Base-by-base conservation (phyloP, 225 moss, liverwort and hornwort species). In the Lunularia cruciata region DNA sequence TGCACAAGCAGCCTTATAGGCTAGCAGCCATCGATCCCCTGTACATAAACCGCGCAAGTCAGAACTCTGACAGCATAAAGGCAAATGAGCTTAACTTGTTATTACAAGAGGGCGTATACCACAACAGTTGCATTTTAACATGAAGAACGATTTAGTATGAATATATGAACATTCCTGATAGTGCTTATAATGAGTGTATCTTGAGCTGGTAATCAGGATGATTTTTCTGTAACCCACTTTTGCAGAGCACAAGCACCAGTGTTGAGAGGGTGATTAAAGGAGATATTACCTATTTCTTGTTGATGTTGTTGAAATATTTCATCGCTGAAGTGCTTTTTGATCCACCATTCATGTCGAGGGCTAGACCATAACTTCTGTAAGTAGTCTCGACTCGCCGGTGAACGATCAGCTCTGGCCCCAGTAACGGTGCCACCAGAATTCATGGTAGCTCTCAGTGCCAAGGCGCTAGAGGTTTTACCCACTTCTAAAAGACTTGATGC, bases 1-100 rank as follows among this genome's bases (percentile, higher is more conserved):
- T 72, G 91, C 80, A 72, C 91, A 95, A 8, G 84, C 86, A 70
- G 88, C 91, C 72, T 91, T 95, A 79, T 86, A 83, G 3, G 81
- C 84, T 46, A 88, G 58, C 69, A 87, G 72, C 77, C 75, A 75
- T 78, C 76, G 76, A 35, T 81, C 82, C 48, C 83, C 92, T 92
- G 79, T 48, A n/a, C 75, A 86, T 68, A n/a, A n/a, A n/a, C n/a
- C 62, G 19, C 30, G n/a, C 2, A 32, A 38, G 8, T 36, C 8
- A 34, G 6, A 38, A 61, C 25, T 12, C 42, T 42, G 42, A 42
- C 6, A 42, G 12, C 12, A 42, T 6, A 5, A 3, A 43, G 11
- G 43, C 11, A 43, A 43, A 3, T 43, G 16, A 43, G 16, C 12
- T 42, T 43, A 11, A 43, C 43, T 43, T n/a, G n/a, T n/a, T n/a